Base-by-base conservation (phyloP, 1,284 basidiomycete genomes). In the Irpex sp. region DNA sequence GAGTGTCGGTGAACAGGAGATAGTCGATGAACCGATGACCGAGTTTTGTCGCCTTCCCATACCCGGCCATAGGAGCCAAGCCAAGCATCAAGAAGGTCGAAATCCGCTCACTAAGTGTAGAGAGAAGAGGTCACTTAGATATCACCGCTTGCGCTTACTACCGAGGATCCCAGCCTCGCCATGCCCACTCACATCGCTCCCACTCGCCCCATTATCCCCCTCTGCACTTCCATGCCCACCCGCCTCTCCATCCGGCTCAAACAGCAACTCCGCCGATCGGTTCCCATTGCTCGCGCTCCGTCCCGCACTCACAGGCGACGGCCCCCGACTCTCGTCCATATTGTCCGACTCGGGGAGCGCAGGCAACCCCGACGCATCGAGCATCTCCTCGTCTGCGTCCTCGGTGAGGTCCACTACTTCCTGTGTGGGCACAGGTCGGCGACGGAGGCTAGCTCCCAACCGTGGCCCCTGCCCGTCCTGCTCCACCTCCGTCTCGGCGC, bases 401-500 rank as follows among this genome's bases (percentile, higher is more conserved):
- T 73, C 72, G 5, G 63, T 63, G 11, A 71, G 57, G 58, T 69
- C 71, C 6, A 65, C 62, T 17, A 65, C 62, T 33, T 63, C 70
- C 21, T 63, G 53, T 8, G 67, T 54, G 26, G 58, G 60, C n/a
- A 57, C 58, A 11, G 64, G 62, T 9, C 69, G 68, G 0, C 65
- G 60, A 8, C 70, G 65, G 17, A 67, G 39, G n/a, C 58, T 63
- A 17, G 67, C 47, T 4, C 68, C 67, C 9, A 69, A 59, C 4
- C 71, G 70, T 19, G 68, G 64, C 36, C 67, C 68, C 59, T 61
- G 69, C 63, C 68, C 65, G 57, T 85, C 85, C 0, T 71, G 74
- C 68, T 87, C 86, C 1, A 85, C 83, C 65, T 86, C 86, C 0
- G 83, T 86, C 72, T 85, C 86, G 1, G 81, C 83, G 19, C 80